Evolutionary conservation across 345 rosid species (phyloP), one percentile per base, ranked within the genome.

Genomic region (Litchi chinensis): DNA sequence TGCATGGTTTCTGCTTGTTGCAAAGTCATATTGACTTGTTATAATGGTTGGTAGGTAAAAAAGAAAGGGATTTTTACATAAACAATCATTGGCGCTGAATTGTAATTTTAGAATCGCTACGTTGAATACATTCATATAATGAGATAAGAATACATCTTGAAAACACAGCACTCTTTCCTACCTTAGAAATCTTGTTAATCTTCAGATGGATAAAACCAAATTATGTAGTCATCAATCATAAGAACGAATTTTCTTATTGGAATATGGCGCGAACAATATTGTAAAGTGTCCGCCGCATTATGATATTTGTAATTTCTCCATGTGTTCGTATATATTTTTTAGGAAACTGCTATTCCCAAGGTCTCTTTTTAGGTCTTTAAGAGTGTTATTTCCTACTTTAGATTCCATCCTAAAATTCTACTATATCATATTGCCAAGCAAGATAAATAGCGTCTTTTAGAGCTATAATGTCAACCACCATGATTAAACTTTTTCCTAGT

Each of bases 1-100:
- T 75, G 32, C 59, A 19, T 75, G 54, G 77, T 7, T 62, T 73
- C 52, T 60, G 13, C 76, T 41, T 5, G 4, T 40, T 19, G 22
- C 19, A 7, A 7, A 40, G 9, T 63, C 39, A 8, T 24, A 26
- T 74, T 24, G 37, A 46, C 44, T 46, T 74, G 60, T 63, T 21
- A 10, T 62, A 63, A 22, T 62, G 6, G 16, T 64, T 75, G 57
- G 26, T 28, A 10, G 26, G 24, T 15, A 5, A 68, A 41, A 68
- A 46, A 40, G 48, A 68, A 46, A 40, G 48, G 8, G 18, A 19
- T 39, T 68, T 68, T 68, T 10, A n/a, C 52, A 18, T 8, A 19
- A 5, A 43, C n/a, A 40, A 41, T 32, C 70, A 19, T 68, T 68
- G n/a, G 12, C 22, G 40, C 41, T 74, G 9, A n/a, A 41, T 62